phyloP scores from a whole-genome alignment of 2,329 filamentous ascomycete species.

The Fusarium mundagurra region DNA sequence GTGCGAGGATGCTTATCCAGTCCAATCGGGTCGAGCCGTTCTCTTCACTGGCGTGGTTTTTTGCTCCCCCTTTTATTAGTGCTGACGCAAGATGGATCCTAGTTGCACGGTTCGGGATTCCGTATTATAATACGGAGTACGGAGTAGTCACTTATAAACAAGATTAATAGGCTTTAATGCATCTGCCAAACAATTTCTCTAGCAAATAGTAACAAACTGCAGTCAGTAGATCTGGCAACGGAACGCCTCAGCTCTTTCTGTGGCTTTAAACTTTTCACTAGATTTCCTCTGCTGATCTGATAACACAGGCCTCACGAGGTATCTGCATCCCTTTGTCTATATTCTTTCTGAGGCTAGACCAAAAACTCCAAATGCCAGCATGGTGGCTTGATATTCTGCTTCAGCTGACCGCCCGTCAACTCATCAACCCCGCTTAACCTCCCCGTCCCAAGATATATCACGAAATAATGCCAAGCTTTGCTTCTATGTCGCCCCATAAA shows the following conservation, averaged over 20 bases:
- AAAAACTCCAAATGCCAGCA: accelerated
- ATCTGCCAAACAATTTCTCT: background rate
- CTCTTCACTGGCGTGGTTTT: background rate
- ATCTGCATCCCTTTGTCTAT: background rate
- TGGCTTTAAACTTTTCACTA: background rate
- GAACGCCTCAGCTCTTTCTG: background rate
- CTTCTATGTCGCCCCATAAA: accelerated
- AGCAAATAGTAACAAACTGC: accelerated
- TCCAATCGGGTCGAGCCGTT: background rate
- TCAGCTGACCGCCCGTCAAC: background rate
- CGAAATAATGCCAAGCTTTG: too few species aligned
- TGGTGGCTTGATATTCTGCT: background rate
- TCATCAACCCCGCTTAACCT: background rate
- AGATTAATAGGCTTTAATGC: accelerated
- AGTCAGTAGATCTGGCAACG: background rate
- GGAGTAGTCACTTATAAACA: background rate
- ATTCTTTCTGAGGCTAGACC: background rate
- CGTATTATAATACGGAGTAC: background rate
- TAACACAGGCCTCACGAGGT: too few species aligned
- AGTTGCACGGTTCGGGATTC: background rate
- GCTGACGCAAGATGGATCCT: background rate
- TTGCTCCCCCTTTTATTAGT: background rate
- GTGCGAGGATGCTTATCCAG: background rate
- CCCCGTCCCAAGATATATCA: accelerated
- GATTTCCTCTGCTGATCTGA: too few species aligned